phyloP scores from a whole-genome alignment of 768 basidiomycete species.

The Mycena floridula region DNA sequence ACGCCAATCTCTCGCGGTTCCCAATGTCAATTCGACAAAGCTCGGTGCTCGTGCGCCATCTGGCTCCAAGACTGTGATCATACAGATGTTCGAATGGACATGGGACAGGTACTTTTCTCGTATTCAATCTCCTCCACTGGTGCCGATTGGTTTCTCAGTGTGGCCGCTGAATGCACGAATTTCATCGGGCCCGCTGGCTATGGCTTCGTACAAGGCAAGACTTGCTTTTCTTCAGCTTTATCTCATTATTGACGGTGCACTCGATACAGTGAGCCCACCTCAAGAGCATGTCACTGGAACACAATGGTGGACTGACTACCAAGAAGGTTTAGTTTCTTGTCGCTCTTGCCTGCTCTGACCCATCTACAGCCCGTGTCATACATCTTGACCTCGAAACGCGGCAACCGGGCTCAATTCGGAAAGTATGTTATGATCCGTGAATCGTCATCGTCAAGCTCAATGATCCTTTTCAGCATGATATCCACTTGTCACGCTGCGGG shows the following conservation, averaged over 20 bases:
- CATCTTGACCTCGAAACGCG: conserved; percentile 58
- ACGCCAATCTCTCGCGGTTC: too few species aligned
- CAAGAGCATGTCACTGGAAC: conserved; percentile 34
- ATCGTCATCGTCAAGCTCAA: conserved; percentile 5
- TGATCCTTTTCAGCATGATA: conserved; percentile 32
- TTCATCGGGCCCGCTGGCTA: conserved; percentile 69
- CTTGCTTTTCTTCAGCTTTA: background rate
- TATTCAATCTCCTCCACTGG: conserved; percentile 12
- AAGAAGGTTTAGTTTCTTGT: conserved; percentile 33
- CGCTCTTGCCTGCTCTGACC: conserved; percentile 33
- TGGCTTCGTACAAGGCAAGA: conserved; percentile 61
- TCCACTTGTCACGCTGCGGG: conserved; percentile 45
- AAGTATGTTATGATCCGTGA: too few species aligned
- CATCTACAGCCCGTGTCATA: conserved; percentile 62
- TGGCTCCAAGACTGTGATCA: conserved; percentile 42
- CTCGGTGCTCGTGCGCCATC: conserved; percentile 11
- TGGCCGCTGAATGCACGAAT: conserved; percentile 57
- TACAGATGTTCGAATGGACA: conserved; percentile 69
- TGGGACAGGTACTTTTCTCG: conserved; percentile 33
- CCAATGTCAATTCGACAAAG: too few species aligned
- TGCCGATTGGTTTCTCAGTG: conserved; percentile 23
- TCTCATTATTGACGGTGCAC: conserved; percentile 2
- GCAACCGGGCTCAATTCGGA: conserved; percentile 44
- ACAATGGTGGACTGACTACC: conserved; percentile 77
- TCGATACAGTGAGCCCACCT: conserved; percentile 35